Evolutionary conservation across 805 yeast species (phyloP).

Genomic region (Spencermartinsiella europaea): DNA sequence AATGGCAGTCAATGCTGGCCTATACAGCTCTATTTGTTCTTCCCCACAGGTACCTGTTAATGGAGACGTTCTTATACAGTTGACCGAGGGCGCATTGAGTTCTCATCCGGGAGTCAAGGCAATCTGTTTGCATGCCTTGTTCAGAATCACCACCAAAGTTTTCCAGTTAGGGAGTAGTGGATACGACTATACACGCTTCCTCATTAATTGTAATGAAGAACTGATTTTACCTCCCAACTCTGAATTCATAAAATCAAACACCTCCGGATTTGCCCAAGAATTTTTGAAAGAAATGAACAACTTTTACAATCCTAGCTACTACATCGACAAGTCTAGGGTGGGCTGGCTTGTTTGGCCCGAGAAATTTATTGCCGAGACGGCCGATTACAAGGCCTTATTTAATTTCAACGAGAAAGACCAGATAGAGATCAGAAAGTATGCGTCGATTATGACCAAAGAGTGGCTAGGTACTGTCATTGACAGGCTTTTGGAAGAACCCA

Average conservation of each 20-base stretch:
- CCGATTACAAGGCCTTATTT: constrained; percentile 12
- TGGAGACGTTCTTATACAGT: constrained; percentile 10
- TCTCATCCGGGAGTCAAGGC: constrained; percentile 64
- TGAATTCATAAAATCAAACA: constrained; percentile 41
- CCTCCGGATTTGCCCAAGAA: constrained; percentile 32
- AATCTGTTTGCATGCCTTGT: constrained; percentile 54
- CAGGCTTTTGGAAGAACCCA: constrained; percentile 54
- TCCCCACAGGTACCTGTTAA: constrained; percentile 23
- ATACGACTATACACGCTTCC: constrained; percentile 39
- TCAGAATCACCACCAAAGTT: constrained; percentile 46
- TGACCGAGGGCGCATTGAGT: constrained; percentile 24
- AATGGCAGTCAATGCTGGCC: constrained; percentile 15
- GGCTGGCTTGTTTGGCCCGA: constrained; percentile 81
- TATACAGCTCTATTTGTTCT: constrained; percentile 19
- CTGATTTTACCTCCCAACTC: constrained; percentile 34
- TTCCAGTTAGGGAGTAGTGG: constrained; percentile 41
- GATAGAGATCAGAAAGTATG: constrained; percentile 39
- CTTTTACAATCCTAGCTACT: constrained; percentile 52
- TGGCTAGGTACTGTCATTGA: constrained; percentile 54
- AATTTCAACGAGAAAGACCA: constrained; percentile 41
- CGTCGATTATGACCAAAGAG: constrained; percentile 43
- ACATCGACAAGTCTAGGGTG: constrained; percentile 50
- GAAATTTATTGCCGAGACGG: constrained; percentile 33
- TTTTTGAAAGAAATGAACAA: constrained; percentile 53
- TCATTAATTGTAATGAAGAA: constrained; percentile 35